Evolutionary conservation across 371 early-diverging fungal genomes (phyloP).

Genomic region (Encephalitozoon intestinalis): DNA sequence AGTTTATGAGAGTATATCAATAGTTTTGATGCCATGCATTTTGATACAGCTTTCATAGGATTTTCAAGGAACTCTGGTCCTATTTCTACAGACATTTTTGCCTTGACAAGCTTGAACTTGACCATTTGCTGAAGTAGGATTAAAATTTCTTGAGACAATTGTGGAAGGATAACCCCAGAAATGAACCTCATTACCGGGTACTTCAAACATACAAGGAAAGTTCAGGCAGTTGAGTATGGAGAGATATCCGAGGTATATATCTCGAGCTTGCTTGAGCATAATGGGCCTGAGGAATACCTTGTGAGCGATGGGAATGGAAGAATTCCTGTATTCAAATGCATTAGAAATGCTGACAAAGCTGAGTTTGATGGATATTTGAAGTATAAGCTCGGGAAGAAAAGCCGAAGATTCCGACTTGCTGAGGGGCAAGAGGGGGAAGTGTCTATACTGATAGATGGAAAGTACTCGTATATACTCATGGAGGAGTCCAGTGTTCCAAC

Average conservation of each 20-base stretch:
- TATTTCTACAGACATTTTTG: not conserved
- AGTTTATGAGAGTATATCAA: constrained; percentile 11
- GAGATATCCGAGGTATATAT: not conserved
- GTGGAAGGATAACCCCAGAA: not conserved
- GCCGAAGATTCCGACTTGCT: not conserved
- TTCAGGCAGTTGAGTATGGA: not conserved
- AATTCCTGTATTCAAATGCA: not conserved
- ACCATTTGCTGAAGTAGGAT: not conserved
- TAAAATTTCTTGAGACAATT: constrained; percentile 8
- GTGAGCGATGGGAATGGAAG: not conserved
- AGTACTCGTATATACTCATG: not conserved
- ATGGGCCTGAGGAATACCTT: not conserved
- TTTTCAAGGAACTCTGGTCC: not conserved
- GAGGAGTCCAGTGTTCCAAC: not conserved
- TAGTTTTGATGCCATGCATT: not conserved
- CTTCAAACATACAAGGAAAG: constrained; percentile 1
- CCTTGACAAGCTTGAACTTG: not conserved
- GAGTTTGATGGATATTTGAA: not conserved
- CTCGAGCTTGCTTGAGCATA: not conserved
- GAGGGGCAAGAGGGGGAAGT: not conserved
- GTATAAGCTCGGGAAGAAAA: not conserved
- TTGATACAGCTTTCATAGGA: not conserved
- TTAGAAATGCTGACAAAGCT: not conserved
- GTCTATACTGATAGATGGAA: not conserved
- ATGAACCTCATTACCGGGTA: constrained; percentile 1